Percentiles rank a stretch among this genome's conserved stretches.
Conservation (phyloP, 768 basidiomycete genomes). For the Polyporus arcularius region DNA sequence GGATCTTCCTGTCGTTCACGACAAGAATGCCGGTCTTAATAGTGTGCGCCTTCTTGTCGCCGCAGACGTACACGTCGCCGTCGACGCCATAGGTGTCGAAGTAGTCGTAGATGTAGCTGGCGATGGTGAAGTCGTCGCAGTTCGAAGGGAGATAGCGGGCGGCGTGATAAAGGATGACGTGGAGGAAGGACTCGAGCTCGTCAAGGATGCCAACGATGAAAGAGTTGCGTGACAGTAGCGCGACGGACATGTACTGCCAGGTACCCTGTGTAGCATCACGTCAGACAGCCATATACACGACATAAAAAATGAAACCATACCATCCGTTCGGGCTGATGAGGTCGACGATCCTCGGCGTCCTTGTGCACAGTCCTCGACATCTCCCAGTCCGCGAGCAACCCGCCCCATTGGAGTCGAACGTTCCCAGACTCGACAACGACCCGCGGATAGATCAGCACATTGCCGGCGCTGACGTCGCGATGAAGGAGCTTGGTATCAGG, state of each 20-base stretch:
- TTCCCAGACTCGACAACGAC: background rate
- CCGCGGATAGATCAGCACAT: constrained; percentile 3
- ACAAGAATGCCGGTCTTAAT: background rate
- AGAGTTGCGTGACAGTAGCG: background rate
- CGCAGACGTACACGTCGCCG: background rate
- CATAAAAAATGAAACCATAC: no score
- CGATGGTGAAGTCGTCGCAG: background rate
- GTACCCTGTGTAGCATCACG: constrained; percentile 8
- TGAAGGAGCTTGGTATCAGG: background rate
- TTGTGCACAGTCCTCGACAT: background rate
- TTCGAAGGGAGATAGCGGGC: constrained; percentile 9
- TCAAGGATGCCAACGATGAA: constrained; percentile 3
- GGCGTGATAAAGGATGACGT: constrained; percentile 13
- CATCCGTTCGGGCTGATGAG: no score
- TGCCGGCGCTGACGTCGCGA: constrained; percentile 11
- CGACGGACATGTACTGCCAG: constrained; percentile 18
- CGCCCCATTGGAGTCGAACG: background rate
- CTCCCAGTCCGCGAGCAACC: constrained; percentile 3
- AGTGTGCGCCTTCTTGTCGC: background rate
- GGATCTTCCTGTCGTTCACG: background rate
- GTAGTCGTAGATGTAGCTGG: background rate
- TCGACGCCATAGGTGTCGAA: background rate
- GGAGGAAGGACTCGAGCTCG: constrained; percentile 20
- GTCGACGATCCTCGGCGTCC: no score
- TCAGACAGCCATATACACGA: no score